phyloP scores from a whole-genome alignment of 2,329 filamentous ascomycete genomes.

The Pseudopithomyces maydicus region DNA sequence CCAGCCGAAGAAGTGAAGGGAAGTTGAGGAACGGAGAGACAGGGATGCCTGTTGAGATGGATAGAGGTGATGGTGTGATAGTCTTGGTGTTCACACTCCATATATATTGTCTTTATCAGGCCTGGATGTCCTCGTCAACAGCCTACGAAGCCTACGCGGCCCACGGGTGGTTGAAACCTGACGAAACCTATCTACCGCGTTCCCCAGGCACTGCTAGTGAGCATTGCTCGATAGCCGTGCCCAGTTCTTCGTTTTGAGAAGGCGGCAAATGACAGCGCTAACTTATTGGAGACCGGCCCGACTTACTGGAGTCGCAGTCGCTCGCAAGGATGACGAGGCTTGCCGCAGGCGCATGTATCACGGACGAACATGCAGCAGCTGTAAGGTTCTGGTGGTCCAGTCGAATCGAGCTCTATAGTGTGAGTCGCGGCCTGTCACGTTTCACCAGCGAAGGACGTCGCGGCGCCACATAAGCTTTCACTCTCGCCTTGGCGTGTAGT shows the following conservation, averaged over 20 bases:
- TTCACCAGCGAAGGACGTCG: slow-evolving; percentile 21
- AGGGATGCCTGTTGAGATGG: not conserved
- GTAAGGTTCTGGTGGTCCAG: not conserved
- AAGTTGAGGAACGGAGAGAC: not conserved
- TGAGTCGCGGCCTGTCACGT: slow-evolving; percentile 25
- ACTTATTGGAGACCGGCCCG: not conserved
- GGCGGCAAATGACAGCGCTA: not conserved
- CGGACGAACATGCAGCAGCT: slow-evolving; percentile 1
- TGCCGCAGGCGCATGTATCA: slow-evolving; percentile 2
- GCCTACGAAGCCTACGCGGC: slow-evolving; percentile 18
- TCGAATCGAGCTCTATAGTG: not conserved
- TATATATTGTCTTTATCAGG: not conserved
- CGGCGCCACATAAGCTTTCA: slow-evolving; percentile 23
- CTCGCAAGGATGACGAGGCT: slow-evolving; percentile 7
- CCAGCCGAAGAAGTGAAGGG: slow-evolving; percentile 16
- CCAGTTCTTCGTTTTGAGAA: not conserved
- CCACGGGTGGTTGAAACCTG: slow-evolving; percentile 23
- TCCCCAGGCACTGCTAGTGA: slow-evolving; percentile 1
- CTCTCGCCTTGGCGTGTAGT: slow-evolving; percentile 21
- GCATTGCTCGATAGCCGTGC: slow-evolving; percentile 1
- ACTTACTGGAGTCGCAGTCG: not conserved
- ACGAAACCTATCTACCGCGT: slow-evolving; percentile 14
- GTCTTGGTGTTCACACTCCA: slow-evolving; percentile 5
- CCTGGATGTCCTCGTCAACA: slow-evolving; percentile 11
- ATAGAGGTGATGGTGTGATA: not conserved